These are phyloP conservation scores for Pholiota adiposa DNA, from an alignment of 1,284 basidiomycete species.

Conservation along the genomic window DNA sequence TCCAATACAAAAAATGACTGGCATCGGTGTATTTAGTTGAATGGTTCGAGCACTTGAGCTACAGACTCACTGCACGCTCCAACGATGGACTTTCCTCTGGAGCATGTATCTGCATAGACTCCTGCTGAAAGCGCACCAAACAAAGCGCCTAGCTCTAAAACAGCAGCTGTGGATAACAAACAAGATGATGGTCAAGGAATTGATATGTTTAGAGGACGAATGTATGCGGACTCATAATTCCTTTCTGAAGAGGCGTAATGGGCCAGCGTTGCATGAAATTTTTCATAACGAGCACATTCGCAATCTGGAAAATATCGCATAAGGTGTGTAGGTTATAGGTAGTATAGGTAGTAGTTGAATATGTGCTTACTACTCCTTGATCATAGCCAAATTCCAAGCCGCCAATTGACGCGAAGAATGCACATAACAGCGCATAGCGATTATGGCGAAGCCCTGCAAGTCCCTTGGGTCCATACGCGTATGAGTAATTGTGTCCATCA, in stretches of 20 bases:
- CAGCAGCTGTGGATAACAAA: conserved; percentile 55
- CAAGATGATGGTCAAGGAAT: not conserved
- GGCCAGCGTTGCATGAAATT: conserved; percentile 72
- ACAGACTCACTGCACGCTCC: conserved; percentile 61
- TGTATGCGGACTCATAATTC: conserved; percentile 66
- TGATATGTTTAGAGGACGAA: not conserved
- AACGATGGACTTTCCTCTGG: conserved; percentile 69
- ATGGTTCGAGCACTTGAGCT: not conserved
- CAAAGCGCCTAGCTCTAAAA: conserved; percentile 77
- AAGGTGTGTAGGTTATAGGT: not conserved
- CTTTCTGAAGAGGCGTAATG: conserved; percentile 71
- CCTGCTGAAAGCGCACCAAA: conserved; percentile 72
- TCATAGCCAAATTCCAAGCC: conserved; percentile 82
- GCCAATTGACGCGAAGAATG: conserved; percentile 75
- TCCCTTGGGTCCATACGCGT: conserved; percentile 71
- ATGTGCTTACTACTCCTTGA: conserved; percentile 60
- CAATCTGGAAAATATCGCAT: conserved; percentile 57
- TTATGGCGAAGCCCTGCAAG: conserved; percentile 66
- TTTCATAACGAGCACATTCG: conserved; percentile 83
- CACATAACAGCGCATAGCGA: conserved; percentile 63
- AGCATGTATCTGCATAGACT: conserved; percentile 66
- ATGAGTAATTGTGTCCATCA: conserved; percentile 56
- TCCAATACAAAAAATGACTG: conserved; percentile 75
- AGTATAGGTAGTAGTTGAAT: not conserved
- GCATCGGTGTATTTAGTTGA: not conserved